Percentiles rank a stretch among this genome's conserved stretches.
Conservation (phyloP, 805 yeast species). For the Saccharomycopsis selenospora region DNA sequence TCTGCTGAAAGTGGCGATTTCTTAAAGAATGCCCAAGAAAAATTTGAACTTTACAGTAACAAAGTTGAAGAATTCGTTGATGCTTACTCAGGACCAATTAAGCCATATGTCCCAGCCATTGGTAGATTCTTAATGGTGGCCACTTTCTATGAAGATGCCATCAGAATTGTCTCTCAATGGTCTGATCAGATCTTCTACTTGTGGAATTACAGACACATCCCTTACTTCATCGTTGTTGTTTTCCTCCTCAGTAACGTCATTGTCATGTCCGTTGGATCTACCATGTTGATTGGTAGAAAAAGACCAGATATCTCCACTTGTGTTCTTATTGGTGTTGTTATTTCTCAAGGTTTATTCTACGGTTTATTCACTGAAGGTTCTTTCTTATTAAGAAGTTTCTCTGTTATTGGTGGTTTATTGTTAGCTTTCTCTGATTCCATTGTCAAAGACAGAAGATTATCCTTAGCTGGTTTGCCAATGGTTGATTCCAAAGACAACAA, state of each 20-base stretch:
- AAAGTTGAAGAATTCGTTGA: slow-evolving; percentile 49
- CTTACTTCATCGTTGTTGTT: slow-evolving; percentile 68
- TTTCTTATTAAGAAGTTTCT: slow-evolving; percentile 78
- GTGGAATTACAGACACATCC: slow-evolving; percentile 70
- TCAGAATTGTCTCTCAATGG: slow-evolving; percentile 85
- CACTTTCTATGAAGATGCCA: slow-evolving; percentile 84
- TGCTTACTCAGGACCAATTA: slow-evolving; percentile 43
- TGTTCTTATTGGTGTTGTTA: slow-evolving; percentile 60
- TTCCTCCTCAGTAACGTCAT: slow-evolving; percentile 58
- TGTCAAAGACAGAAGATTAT: slow-evolving; percentile 62
- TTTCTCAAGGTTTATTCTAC: slow-evolving; percentile 79
- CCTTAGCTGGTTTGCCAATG: slow-evolving; percentile 73
- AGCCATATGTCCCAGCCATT: slow-evolving; percentile 76
- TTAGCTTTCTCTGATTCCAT: slow-evolving; percentile 82
- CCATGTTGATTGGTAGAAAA: slow-evolving; percentile 61
- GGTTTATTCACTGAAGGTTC: slow-evolving; percentile 77
- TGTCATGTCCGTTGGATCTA: slow-evolving; percentile 67
- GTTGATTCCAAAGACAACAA: slow-evolving; percentile 63
- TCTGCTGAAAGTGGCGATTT: slow-evolving; percentile 3
- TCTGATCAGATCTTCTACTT: slow-evolving; percentile 80
- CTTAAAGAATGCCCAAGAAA: slow-evolving; percentile 20
- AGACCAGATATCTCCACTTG: slow-evolving; percentile 64
- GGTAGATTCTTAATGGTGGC: slow-evolving; percentile 90
- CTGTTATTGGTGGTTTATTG: slow-evolving; percentile 87
- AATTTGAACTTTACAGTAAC: slow-evolving; percentile 46